Base-by-base conservation (phyloP, 1,284 basidiomycete genomes). In the Leccinum fuscescens region DNA sequence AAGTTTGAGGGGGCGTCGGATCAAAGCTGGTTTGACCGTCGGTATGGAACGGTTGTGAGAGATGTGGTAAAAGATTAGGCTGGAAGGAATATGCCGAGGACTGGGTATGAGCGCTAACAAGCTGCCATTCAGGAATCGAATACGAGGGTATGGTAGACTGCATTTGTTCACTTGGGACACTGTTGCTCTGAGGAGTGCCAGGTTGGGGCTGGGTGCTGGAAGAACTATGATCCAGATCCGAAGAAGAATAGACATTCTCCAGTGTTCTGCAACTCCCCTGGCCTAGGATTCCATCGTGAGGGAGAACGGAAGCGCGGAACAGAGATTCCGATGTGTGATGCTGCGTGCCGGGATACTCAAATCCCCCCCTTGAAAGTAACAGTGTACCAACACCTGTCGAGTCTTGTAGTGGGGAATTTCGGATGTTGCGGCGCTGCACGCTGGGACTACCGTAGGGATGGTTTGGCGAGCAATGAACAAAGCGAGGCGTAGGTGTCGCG, bases 41-140 rank as follows among this genome's bases (percentile, higher is more conserved):
- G 20, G 33, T 50, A 9, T 57, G 64, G 20, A 46, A 54, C 49
- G 55, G 56, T 11, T 55, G 49, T 20, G 12, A 39, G 33, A 46
- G 33, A 51, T 56, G 27, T 33, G 37, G 22, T 17, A 33, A 55
- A 3, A 37, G 4, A 15, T 53, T 39, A n/a, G 33, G 29, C 7
- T 60, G 59, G 35, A 54, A 53, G 5, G 56, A 29, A 27, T 61
- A 46, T 17, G 53, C 39, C 11, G 44, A 31, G 8, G 55, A 56
- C 4, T 65, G 63, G 7, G 15, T 20, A 8, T 39, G 39, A 49
- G 50, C 11, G 6, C 31, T 8, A 55, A 56, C 1, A 51, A 58
- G 57, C 15, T 66, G 65, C 65, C 59, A 58, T 9, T 62, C 58
- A 22, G 55, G 48, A 35, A 54, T 55, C 4, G 44, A 55, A 49